phyloP scores from a whole-genome alignment of 768 basidiomycete species.

The Amanita rimosa region DNA sequence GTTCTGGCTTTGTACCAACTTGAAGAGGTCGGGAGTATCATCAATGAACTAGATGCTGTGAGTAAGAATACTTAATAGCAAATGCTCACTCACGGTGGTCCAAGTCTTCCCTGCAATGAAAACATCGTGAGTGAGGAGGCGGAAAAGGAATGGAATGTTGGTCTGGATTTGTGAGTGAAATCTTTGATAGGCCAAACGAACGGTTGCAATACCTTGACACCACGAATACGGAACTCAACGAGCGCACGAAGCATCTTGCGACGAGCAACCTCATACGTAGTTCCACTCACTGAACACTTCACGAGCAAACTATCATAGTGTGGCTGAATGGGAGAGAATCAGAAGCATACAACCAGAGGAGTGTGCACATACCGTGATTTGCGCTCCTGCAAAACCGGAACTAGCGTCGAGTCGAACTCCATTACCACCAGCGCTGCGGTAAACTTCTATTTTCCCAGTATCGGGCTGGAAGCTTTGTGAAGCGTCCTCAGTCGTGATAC shows the following conservation, averaged over 20 bases:
- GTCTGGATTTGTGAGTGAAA: conserved; percentile 41
- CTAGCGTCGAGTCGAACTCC: conserved; percentile 95
- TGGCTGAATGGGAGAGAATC: conserved; percentile 40
- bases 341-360: not conserved
- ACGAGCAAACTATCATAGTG: conserved; percentile 98
- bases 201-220: conserved; percentile 63
- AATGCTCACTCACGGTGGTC: conserved; percentile 51
- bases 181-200: not conserved
- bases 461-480: conserved; percentile 92
- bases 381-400: conserved; percentile 97
- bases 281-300: conserved; percentile 91
- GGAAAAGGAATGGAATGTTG: conserved; percentile 99
- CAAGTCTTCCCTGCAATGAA: conserved; percentile 97
- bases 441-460: conserved; percentile 98
- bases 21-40: conserved; percentile 99
- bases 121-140: conserved; percentile 90
- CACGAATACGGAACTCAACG: conserved; percentile 99
- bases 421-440: conserved; percentile 96
- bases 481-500: conserved; percentile 96
- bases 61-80: not conserved
- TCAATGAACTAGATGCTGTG: conserved; percentile 74
- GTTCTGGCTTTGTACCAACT: conserved; percentile 94
- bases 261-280: conserved; percentile 96
- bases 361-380: conserved; percentile 67
- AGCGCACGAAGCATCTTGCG: conserved; percentile 98